Evolutionary conservation across 495 filamentous ascomycete genomes (phyloP).

Genomic region (Podospora pseudoanserina): DNA sequence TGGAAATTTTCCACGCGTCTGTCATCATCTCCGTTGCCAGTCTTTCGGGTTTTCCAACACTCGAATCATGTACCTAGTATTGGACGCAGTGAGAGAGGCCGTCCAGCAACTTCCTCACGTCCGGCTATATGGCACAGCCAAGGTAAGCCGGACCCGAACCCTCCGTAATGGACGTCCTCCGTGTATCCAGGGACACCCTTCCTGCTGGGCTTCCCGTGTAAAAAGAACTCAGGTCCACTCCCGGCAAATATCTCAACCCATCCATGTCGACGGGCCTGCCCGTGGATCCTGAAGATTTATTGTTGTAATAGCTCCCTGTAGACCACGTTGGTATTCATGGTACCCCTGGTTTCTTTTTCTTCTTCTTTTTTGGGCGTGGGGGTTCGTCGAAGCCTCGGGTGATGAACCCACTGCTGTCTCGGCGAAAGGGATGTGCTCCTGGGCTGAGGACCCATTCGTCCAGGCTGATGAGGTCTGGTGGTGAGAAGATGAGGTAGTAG

Average conservation of each 20-base stretch:
- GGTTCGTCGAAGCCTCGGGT: background rate
- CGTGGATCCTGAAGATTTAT: background rate
- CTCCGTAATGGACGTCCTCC: background rate
- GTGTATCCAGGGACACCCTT: background rate
- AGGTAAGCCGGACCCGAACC: background rate
- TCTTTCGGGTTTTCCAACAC: too few relatives aligned
- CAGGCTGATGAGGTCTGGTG: slow-evolving; percentile 63
- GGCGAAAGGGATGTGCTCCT: slow-evolving; percentile 70
- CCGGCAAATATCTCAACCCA: background rate
- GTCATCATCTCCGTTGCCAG: too few relatives aligned
- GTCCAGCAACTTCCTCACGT: background rate
- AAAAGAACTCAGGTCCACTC: background rate
- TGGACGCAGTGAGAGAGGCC: background rate
- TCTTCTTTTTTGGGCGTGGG: background rate
- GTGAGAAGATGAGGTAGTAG: slow-evolving; percentile 77
- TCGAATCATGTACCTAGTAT: too few relatives aligned
- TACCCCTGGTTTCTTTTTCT: background rate
- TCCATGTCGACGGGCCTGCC: background rate
- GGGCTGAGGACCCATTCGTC: slow-evolving; percentile 82
- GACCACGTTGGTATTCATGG: background rate
- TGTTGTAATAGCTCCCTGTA: background rate
- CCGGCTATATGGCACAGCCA: background rate
- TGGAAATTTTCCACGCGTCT: too few relatives aligned
- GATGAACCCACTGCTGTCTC: slow-evolving; percentile 10
- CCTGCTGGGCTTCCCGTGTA: background rate